Evolutionary conservation across 2,329 filamentous ascomycete species (phyloP), one percentile per base, ranked within the genome.

Genomic region (Colletotrichum nymphaeae): DNA sequence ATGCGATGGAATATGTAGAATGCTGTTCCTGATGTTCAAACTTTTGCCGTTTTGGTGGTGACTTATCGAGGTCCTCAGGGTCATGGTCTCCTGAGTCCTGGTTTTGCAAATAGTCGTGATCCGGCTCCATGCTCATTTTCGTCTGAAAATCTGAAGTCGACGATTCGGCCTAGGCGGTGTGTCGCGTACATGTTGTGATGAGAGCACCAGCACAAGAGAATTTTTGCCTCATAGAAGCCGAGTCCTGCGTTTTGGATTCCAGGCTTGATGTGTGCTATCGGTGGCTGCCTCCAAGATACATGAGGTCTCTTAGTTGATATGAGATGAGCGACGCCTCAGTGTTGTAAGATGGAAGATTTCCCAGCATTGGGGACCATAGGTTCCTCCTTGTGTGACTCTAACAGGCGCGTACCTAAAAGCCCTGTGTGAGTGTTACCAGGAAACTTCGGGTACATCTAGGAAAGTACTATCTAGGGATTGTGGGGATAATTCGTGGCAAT

Each of bases 61-160:
- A 42, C 19, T 22, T 11, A 11, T 73, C 60, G 22, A 49, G 55
- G 7, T 19, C 12, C n/a, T 30, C 35, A 24, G 28, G 49, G 4
- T 19, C 35, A 30, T 52, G 49, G 2, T 19, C 55, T 30, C 24
- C 56, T 42, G 3, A 2, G 7, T 42, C 53, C 53, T 64, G 37
- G 3, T 68, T 63, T n/a, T 30, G 30, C 19, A 49, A 42, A 62
- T 74, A 72, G 64, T 77, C 76, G 67, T 75, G 70, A 72, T 79
- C 77, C 63, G 78, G 74, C 63, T 82, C 81, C 81, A 83, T 83
- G 63, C 49, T 74, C 53, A 55, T 72, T 14, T 64, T 63, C 53
- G 55, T 73, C 63, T 24, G 55, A 22, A 52, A 32, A 42, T 71
- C 63, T 68, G 53, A 28, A 53, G 46, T 63, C 58, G 63, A 72